Evolutionary conservation across 352 stramenopile species (phyloP), one percentile per base, ranked within the genome.

Genomic region (Phytophthora hibernalis): DNA sequence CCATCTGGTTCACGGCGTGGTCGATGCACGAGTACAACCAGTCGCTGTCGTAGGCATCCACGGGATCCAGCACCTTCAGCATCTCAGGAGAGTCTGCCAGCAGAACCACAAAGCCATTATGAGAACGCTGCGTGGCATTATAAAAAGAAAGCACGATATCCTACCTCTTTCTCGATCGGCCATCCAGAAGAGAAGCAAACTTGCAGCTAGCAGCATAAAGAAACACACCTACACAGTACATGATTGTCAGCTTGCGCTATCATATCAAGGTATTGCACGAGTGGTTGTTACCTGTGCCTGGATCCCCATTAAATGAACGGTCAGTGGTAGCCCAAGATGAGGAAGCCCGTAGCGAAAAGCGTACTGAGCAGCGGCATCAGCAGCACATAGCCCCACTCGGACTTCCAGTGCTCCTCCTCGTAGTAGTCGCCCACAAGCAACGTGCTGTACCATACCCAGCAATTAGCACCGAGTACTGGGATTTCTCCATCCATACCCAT

Each of bases 1-100:
- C 54, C 72, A 91, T 89, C 47, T 93, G 83, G 70, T 93, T 90
- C 54, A 95, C 72, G 18, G 87, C 87, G 69, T 95, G 87, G 72
- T 95, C 85, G 42, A 88, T 72, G 65, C 76, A 91, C 33, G 70
- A 70, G 59, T 91, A 90, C 45, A 91, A 53, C 85, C 85, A 93
- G 70, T 95, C 85, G 70, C 85, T 92, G 67, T 95, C 87, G 60
- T 93, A 93, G 24, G 69, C 76, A 47, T 91, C 85, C 31, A 90
- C 77, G 4, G 85, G 74, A 7, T 87, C 80, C 16, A 93, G 71
- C 6, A 68, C 40, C 48, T 80, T 69, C 45, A 91, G 71, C 9
- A 93, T 65, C 38, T 81, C 71, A 18, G 81, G 64, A 8, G 80
- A 76, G 28, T 91, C 85, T 86, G 61, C 13, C 61, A 51, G 26